Evolutionary conservation across 768 basidiomycete genomes (phyloP).

Genomic region (Mycena venus): DNA sequence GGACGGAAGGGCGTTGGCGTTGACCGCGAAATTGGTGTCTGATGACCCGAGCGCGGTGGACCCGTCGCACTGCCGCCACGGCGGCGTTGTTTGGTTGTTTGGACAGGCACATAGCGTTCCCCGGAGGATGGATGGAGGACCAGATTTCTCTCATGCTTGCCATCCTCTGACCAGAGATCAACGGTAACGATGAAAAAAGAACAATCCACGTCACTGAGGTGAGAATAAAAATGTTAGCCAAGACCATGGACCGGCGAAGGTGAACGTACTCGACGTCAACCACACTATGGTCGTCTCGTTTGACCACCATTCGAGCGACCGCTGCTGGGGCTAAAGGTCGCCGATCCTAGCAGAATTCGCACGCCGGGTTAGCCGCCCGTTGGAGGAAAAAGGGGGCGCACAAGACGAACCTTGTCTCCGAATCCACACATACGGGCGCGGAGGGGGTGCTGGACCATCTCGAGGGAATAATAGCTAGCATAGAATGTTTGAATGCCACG

Average conservation of each 20-base stretch:
- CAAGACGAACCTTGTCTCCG: conserved; percentile 84
- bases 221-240: conserved; percentile 26
- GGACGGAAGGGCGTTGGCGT: conserved; percentile 64
- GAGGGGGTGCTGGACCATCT: conserved; percentile 89
- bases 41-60: conserved; percentile 56
- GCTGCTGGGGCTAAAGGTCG: conserved; percentile 93
- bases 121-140: conserved; percentile 88
- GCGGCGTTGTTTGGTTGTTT: conserved; percentile 56
- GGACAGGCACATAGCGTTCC: conserved; percentile 77
- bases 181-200: conserved; percentile 93
- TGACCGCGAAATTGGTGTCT: conserved; percentile 61
- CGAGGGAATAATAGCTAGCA: conserved; percentile 82
- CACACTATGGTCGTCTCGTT: conserved; percentile 72
- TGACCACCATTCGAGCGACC: conserved; percentile 86
- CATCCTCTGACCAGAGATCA: conserved; percentile 93
- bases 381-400: conserved; percentile 25
- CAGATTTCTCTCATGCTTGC: conserved; percentile 87
- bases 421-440: conserved; percentile 97
- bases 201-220: conserved; percentile 80
- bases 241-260: conserved; percentile 3
- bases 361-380: conserved; percentile 21
- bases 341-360: conserved; percentile 74
- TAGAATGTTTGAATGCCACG: conserved; percentile 24
- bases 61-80: conserved; percentile 53
- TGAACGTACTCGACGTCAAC: conserved; percentile 82